Evolutionary conservation across 257 asterid species (phyloP).

Genomic region (Solanum lignicaule): DNA sequence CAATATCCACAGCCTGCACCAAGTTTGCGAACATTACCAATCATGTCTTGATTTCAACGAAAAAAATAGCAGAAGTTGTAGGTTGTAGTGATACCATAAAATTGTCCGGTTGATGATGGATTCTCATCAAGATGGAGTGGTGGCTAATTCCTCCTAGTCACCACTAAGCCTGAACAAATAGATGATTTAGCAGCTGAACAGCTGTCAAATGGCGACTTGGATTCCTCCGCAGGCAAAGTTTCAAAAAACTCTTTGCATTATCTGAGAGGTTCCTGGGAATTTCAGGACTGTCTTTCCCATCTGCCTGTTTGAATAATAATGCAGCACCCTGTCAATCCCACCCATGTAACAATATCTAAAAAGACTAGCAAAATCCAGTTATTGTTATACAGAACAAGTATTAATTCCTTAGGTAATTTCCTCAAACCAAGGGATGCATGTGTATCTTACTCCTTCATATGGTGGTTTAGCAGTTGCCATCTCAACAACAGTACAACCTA

Average conservation of each 20-base stretch:
- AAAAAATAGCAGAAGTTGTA: too few relatives aligned
- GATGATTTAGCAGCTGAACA: conserved; percentile 42
- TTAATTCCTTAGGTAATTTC: neutral
- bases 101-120: neutral
- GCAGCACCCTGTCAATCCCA: conserved; percentile 39
- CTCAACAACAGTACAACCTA: conserved; percentile 63
- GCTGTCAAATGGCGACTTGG: conserved; percentile 52
- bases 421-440: neutral
- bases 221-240: conserved; percentile 47
- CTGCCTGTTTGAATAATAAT: conserved; percentile 33
- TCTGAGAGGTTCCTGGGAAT: conserved; percentile 50
- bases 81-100: neutral
- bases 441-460: conserved; percentile 41
- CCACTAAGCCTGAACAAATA: conserved; percentile 17
- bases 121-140: neutral
- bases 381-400: neutral
- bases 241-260: conserved; percentile 41
- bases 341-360: neutral
- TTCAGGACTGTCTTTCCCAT: conserved; percentile 49
- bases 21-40: neutral
- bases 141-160: neutral
- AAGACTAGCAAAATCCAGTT: neutral
- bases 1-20: neutral
- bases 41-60: neutral
- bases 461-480: conserved; percentile 75